Percentiles rank a stretch among this genome's conserved stretches.
Evolutionary conservation across 345 rosid species (phyloP).

Genomic region (Conringia planisiliqua): DNA sequence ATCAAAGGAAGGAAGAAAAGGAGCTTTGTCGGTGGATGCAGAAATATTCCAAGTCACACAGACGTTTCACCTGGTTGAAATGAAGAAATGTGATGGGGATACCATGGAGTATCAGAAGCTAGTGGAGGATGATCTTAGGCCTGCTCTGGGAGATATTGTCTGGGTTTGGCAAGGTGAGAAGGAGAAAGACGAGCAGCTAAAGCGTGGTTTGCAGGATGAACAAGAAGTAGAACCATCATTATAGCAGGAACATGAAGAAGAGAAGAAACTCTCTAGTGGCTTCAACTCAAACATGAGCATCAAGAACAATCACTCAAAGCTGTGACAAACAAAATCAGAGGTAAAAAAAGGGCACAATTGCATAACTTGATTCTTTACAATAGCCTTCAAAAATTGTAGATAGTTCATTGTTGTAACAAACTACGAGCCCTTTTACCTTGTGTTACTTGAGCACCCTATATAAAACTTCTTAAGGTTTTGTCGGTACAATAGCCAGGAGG

Average conservation of each 20-base stretch:
- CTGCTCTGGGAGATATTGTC: slow-evolving; percentile 64
- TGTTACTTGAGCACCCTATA: not conserved
- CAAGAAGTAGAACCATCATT: not conserved
- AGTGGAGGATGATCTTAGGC: slow-evolving; percentile 56
- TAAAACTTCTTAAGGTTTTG: not conserved
- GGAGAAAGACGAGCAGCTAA: slow-evolving; percentile 39
- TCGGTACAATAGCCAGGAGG: not conserved
- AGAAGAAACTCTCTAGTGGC: not conserved
- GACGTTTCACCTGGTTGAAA: slow-evolving; percentile 64
- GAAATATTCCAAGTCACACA: slow-evolving; percentile 72
- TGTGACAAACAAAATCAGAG: slow-evolving; percentile 5
- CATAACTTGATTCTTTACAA: slow-evolving; percentile 5
- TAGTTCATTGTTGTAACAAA: slow-evolving; percentile 8
- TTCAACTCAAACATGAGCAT: slow-evolving; percentile 5
- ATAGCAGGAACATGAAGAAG: slow-evolving; percentile 1
- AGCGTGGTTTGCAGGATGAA: not conserved
- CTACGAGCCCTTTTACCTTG: not conserved
- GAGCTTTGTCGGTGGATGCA: slow-evolving; percentile 55
- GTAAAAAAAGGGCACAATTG: not conserved
- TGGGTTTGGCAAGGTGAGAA: slow-evolving; percentile 74
- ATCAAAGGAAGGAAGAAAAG: slow-evolving; percentile 62
- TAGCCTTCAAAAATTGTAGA: not conserved
- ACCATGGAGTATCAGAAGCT: slow-evolving; percentile 65
- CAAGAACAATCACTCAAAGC: not conserved
- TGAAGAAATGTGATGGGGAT: slow-evolving; percentile 74